These are phyloP conservation scores for Withania somnifera DNA, from an alignment of 305 asterid genomes.

Conservation along the genomic window DNA sequence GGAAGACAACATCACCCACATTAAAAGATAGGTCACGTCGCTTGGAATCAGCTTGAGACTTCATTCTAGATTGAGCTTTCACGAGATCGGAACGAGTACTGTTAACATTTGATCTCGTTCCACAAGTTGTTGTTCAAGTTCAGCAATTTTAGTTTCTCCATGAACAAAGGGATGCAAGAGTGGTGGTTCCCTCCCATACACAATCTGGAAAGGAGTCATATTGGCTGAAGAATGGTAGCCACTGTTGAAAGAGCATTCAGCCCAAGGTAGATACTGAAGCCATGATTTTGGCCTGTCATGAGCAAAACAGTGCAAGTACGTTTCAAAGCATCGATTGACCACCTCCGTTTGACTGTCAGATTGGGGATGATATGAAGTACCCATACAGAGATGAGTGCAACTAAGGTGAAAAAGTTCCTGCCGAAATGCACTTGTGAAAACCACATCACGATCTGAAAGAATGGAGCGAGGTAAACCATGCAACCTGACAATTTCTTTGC, in stretches of 20 bases:
- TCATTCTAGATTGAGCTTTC: not conserved
- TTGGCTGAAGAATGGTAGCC: not conserved
- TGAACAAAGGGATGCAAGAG: not conserved
- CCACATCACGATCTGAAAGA: not conserved
- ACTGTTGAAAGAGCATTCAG: not conserved
- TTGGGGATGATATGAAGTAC: too few relatives aligned
- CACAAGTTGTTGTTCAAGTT: too few relatives aligned
- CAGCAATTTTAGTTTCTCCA: not conserved
- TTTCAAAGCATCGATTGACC: not conserved
- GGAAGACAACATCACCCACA: too few relatives aligned
- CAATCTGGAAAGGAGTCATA: not conserved
- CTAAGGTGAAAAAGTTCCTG: too few relatives aligned
- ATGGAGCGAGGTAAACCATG: not conserved
- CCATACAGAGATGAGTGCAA: too few relatives aligned
- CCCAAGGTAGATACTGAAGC: too few relatives aligned
- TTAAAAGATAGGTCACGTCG: too few relatives aligned
- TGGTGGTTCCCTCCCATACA: not conserved
- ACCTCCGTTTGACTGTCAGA: too few relatives aligned
- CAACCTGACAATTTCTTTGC: not conserved
- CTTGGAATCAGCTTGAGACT: too few relatives aligned
- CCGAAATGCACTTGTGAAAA: too few relatives aligned
- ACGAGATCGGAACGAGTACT: not conserved
- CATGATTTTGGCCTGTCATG: not conserved
- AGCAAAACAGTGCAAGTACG: not conserved
- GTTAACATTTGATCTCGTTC: too few relatives aligned